Evolutionary conservation across 2,329 filamentous ascomycete genomes (phyloP).

Genomic region (Diaporthe citri): DNA sequence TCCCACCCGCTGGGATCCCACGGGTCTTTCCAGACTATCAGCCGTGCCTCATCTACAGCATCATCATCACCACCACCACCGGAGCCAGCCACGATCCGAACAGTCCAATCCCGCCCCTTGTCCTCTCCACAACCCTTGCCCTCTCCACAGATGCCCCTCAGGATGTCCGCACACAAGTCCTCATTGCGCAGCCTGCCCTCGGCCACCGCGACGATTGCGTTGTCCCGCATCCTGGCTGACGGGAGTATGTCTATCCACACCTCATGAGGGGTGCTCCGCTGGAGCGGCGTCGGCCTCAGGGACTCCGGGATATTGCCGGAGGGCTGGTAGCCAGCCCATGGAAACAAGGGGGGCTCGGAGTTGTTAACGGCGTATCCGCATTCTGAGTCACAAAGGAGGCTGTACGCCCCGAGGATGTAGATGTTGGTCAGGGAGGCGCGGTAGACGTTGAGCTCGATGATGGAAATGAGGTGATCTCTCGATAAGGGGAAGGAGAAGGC

Average conservation of each 20-base stretch:
- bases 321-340: conserved; percentile 28
- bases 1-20: conserved; percentile 49
- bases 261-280: conserved; percentile 44
- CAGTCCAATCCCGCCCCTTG: background rate
- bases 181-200: conserved; percentile 38
- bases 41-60: background rate
- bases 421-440: conserved; percentile 52
- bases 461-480: conserved; percentile 49
- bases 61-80: background rate
- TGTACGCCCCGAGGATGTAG: conserved; percentile 46
- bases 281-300: conserved; percentile 44
- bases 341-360: conserved; percentile 42
- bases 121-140: background rate
- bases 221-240: conserved; percentile 43
- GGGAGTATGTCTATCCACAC: conserved; percentile 45
- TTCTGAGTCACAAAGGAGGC: conserved; percentile 40
- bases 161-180: conserved; percentile 38
- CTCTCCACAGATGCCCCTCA: conserved; percentile 20
- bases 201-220: conserved; percentile 40
- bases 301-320: conserved; percentile 41
- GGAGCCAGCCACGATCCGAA: background rate
- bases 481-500: conserved; percentile 43
- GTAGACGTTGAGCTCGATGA: conserved; percentile 54
- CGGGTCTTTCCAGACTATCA: conserved; percentile 39
- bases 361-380: conserved; percentile 29